Conservation (phyloP, 306 rosid genomes). For the Lathyrus sativus region DNA sequence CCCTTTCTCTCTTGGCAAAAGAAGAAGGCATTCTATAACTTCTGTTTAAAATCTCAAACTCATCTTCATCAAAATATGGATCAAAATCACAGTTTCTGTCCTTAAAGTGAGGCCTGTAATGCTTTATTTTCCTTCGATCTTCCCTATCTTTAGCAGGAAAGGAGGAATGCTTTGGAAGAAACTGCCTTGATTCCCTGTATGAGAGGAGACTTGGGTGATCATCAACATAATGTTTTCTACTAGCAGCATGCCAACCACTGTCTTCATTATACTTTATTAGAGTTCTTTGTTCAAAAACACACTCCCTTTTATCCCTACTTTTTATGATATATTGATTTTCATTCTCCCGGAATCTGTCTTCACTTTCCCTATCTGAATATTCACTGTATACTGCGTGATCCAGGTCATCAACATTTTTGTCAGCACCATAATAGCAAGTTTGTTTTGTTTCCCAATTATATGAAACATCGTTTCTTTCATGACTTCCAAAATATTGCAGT, state of each 20-base stretch:
- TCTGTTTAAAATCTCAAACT: constrained; percentile 40
- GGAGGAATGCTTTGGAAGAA: constrained; percentile 43
- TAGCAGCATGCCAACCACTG: constrained; percentile 41
- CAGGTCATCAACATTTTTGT: constrained; percentile 40
- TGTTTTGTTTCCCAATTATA: constrained; percentile 44
- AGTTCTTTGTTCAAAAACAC: constrained; percentile 39
- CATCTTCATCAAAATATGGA: constrained; percentile 38
- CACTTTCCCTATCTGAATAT: constrained; percentile 37
- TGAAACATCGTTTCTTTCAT: constrained; percentile 42
- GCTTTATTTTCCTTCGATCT: constrained; percentile 41
- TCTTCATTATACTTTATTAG: constrained; percentile 35
- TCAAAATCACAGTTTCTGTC: constrained; percentile 38
- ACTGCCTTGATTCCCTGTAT: constrained; percentile 46
- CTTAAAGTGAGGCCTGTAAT: constrained; percentile 37
- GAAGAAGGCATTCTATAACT: constrained; percentile 39
- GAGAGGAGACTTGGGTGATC: constrained; percentile 43
- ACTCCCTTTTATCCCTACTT: constrained; percentile 40
- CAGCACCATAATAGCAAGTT: constrained; percentile 42
- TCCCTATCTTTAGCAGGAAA: constrained; percentile 39
- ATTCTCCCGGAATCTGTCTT: constrained; percentile 37
- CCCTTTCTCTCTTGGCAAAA: constrained; percentile 36
- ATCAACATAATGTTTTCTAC: constrained; percentile 33
- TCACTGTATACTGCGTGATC: constrained; percentile 23
- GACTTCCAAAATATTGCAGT: constrained; percentile 35
- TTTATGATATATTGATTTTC: constrained; percentile 37